Base-by-base conservation (phyloP, 148 eudicot genomes). In the Chenopodium album region DNA sequence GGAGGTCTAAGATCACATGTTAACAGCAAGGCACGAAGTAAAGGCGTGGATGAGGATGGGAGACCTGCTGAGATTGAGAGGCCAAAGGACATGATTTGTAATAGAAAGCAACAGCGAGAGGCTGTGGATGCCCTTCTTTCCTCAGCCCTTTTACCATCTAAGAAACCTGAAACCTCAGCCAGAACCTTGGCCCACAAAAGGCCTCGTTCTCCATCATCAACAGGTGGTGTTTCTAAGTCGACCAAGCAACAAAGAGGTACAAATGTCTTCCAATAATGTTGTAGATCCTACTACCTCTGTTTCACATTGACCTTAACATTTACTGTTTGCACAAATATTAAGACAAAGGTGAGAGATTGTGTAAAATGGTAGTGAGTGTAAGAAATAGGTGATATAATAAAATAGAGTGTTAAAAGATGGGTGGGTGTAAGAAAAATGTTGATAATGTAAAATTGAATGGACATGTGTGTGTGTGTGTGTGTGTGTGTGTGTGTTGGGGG, bases 81-180 rank as follows among this genome's bases (percentile, higher is more conserved):
- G 71, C 89, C 89, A 14, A 85, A 84, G 62, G 88, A 87, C 82
- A 60, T 87, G 29, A 88, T 86, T 12, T 70, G 82, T 59, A 87
- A 90, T 86, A 90, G 98, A 82, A 97, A 92, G 86, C 93, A 90
- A 85, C 98, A 91, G 77, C 91, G 98, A 50, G 98, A 94, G 67
- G 99, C 94, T 71, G 97, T 97, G 76, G 94, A 97, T 71, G 99
- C 94, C 82, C 95, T 97, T 79, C 98, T 97, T 84, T 89, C 98
- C 31, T 94, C 99, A 63, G 90, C 98, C 83, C 94, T 94, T 78
- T 87, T 92, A 85, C 90, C 99, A 87, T 91, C 98, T 20, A 94
- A 89, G 90, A 97, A 90, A 84, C 73, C 92, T 31, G 87, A 72
- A 76, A 74, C 88, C 44, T 91, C 92, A 29, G 48, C 78, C 41